Evolutionary conservation across 768 basidiomycete genomes (phyloP), one percentile per base, ranked within the genome.

Genomic region (Tulasnella calospora): DNA sequence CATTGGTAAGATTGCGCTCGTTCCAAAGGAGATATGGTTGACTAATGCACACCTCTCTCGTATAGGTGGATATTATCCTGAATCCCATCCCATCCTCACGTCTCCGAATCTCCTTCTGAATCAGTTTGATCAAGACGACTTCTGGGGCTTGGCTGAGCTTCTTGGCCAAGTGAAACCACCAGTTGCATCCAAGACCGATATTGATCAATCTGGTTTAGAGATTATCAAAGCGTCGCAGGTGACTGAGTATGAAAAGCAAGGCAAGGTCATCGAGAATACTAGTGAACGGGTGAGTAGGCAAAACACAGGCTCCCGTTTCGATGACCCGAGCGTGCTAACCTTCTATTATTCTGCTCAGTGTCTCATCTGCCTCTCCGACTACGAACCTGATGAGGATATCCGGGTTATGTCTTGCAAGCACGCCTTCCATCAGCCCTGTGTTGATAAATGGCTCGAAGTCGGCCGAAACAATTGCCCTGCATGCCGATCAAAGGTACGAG

Each of bases 401-500:
- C 90, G 96, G 35, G 85, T 98, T 44, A 88, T 98, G 86, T 85
- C 85, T 7, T 98, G 96, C 84, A 88, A 89, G 80, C 96, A 98
- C 85, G 91, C 89, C n/a, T 98, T 96, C 88, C 96, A 98, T 82
- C 90, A 90, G 82, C 85, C 83, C 30, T 98, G 96, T 81, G 94
- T 98, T 8, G 96, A 98, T 79, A 82, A 82, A 78, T 97, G 96
- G 94, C 86, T 97, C 44, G 88, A 91, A 83, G 90, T 88, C 7
- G 95, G 95, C 3, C 88, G 91, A 78, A 98, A 98, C 82, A 94
- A 94, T 79, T 98, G 96, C 83, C 96, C 96, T 44, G 94, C 94
- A 9, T 98, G 96, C 85, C 91, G 96, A n/a, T 79, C 85, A 5
- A 83, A 85, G 76, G 85, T 75, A 51, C 51, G 51, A 51, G 23